Base-by-base conservation (phyloP, 768 basidiomycete genomes). In the Lactifluus pinguis region DNA sequence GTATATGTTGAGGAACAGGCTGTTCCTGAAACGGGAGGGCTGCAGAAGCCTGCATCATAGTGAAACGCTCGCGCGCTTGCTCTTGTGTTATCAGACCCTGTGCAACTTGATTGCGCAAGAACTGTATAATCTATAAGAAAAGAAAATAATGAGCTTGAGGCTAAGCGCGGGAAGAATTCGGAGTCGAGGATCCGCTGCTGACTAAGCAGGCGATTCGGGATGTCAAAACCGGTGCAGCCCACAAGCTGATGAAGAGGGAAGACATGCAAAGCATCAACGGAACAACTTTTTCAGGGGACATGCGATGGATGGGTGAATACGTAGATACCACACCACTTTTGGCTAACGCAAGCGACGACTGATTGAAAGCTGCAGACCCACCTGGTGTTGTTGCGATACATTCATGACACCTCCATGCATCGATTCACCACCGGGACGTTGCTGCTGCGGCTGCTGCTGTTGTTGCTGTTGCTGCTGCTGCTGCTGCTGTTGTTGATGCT, bases 171-270 rank as follows among this genome's bases (percentile, higher is more conserved):
- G 34, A 21, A 29, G 29, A 39, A 55, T 34, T 34, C 11, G 42
- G 45, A 47, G 38, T 48, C 29, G 32, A 25, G 42, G 30, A 15
- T 38, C 45, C 44, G 56, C n/a, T 38, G 61, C 61, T 62, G 42
- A 65, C 52, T 55, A 54, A 63, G 58, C 64, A 45, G 50, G 45
- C 57, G 57, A 65, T 63, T 50, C 48, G 49, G 25, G 45, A 42
- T 57, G 55, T 56, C 60, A 49, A 60, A 61, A 62, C 51, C 56
- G 45, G 39, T 57, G 60, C 30, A 36, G 21, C 51, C 55, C 61
- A 62, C 49, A 56, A 41, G 44, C 60, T 61, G 56, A 62, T 62
- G 56, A 41, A 53, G 59, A 34, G 17, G 14, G 55, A 41, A 39
- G 56, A 19, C 30, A 53, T 44, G 42, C 30, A 54, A 54, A 5